Evolutionary conservation across 2,329 filamentous ascomycete species (phyloP), one percentile per base, ranked within the genome.

Genomic region (Botrytis deweyae): DNA sequence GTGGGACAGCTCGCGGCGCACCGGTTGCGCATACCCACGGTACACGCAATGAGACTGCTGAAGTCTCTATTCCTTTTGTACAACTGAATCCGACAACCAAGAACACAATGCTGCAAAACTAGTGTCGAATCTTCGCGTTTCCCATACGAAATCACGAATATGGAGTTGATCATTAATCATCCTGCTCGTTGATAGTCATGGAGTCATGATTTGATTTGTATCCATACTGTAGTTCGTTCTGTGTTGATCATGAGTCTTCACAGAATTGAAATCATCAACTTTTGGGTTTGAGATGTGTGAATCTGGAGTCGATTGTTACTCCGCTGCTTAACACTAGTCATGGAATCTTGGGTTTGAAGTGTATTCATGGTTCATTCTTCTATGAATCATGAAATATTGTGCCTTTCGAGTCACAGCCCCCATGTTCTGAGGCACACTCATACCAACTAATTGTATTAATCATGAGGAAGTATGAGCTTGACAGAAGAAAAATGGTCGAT

Each of bases 51-150:
- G 88, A 88, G 77, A 85, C 80, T 78, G 83, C 84, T 76, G 86
- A 83, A 78, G 84, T 88, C 76, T 92, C 91, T 73, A 86, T 92
- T 74, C 90, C 92, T 58, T 92, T 74, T 90, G 92, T 58, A 93
- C 92, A 75, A 88, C 89, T 76, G 92, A 95, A 80, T 91, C 91
- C 22, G 82, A 84, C 74, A 46, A 49, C 18, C 44, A 22, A 22
- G 22, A 49, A 8, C 20, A 22, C 44, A 10, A 49, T 10, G 44
- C 44, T 49, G 46, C 22, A 49, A 49, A 10, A 25, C 25, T 22
- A 25, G 22, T 4, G 25, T 25, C 4, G 1, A 14, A 12, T 25
- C 14, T 52, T 52, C 5, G 49, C 5, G 3, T 52, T 52, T 4
- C 22, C 12, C 9, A 52, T 52, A 25, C 9, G 4, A 22, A 3